Evolutionary conservation across 2,329 filamentous ascomycete species (phyloP), one percentile per base, ranked within the genome.

Genomic region (Fusarium sublunatum): DNA sequence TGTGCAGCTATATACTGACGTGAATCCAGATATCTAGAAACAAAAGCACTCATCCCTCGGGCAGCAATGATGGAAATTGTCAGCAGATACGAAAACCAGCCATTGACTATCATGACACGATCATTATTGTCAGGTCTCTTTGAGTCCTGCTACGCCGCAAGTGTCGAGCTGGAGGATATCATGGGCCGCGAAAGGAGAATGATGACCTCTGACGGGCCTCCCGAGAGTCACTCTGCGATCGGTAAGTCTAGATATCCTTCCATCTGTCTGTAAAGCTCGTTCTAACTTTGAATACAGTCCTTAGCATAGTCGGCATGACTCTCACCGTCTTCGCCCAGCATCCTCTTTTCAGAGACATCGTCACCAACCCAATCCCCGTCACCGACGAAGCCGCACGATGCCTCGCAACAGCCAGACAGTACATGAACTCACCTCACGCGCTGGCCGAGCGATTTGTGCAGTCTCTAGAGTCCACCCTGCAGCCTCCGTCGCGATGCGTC

Each of bases 231-330:
- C 19, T 53, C 60, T 15, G 56, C 57, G 10, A 65, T 70, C 8
- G 67, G 69, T 65, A 53, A 65, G 69, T 53, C n/a, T 5, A 31
- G 3, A 8, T 4, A 8, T 8, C 3, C 5, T 28, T 2, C 1
- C 1, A 24, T 4, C 19, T 11, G 9, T 39, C 4, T 2, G 24
- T 5, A 1, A 1, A 9, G 31, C 9, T 6, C 3, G 10, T 36
- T 22, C 56, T 70, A 43, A 71, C 51, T 13, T 2, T 0, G 0
- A 10, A 42, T 3, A 6, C 2, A 71, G 69, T 49, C n/a, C 56
- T 71, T 9, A 53, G 61, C 46, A 61, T 70, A 44, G 54, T 53
- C 5, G 69, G 69, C 39, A 69, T 69, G 56, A 70, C 65, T 19
- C 66, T 71, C 34, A 54, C 54, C 26, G 45, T 71, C 47, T 52